phyloP scores from a whole-genome alignment of 306 rosid genomes.

The Phaseolus lunatus region DNA sequence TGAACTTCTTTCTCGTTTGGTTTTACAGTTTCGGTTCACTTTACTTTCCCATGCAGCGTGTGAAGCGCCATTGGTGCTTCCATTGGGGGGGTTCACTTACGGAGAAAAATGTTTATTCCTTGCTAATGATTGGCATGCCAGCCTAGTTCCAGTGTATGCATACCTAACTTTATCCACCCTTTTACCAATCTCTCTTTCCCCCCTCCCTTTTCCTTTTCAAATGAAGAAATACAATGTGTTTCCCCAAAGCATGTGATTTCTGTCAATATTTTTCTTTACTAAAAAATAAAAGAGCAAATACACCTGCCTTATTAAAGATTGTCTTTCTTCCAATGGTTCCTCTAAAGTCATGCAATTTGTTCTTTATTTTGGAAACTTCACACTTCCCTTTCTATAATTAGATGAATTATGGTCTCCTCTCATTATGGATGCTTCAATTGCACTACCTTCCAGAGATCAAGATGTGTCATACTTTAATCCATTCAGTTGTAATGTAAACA shows the following conservation, averaged over 20 bases:
- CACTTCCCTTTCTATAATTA: neutral
- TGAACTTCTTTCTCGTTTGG: constrained; percentile 57
- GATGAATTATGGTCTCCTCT: neutral
- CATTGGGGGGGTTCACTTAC: constrained; percentile 80
- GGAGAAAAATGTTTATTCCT: constrained; percentile 83
- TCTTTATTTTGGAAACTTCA: constrained; percentile 32
- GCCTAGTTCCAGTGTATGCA: constrained; percentile 86
- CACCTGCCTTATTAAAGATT: constrained; percentile 15
- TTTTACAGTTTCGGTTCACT: constrained; percentile 96
- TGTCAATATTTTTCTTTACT: constrained; percentile 25
- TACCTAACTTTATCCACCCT: constrained; percentile 19
- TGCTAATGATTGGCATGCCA: constrained; percentile 94
- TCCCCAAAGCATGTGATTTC: neutral
- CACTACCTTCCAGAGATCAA: neutral
- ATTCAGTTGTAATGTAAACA: constrained; percentile 4
- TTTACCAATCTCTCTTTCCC: neutral
- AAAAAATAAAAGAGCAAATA: constrained; percentile 7
- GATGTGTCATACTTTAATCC: neutral
- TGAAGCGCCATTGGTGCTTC: constrained; percentile 93
- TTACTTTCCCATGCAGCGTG: constrained; percentile 93
- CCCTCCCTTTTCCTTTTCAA: neutral
- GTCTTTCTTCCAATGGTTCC: constrained; percentile 19
- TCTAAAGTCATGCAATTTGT: constrained; percentile 18
- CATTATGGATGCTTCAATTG: neutral
- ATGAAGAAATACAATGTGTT: neutral